Base-by-base conservation (phyloP, 139 green algal species). In the Tetradesmus lagerheimii region DNA sequence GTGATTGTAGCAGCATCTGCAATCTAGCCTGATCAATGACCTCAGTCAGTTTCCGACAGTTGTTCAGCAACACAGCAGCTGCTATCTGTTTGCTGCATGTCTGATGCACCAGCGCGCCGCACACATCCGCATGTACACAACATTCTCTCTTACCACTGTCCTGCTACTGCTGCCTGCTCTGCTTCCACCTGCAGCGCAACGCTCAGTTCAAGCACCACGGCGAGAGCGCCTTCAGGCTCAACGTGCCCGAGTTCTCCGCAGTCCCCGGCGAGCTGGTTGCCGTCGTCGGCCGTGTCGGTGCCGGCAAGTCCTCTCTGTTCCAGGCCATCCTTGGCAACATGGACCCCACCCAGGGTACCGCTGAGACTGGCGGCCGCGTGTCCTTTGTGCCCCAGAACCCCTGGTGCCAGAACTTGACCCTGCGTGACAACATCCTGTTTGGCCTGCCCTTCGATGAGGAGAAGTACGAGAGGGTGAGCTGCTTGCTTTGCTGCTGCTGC, bases 381-480 rank as follows among this genome's bases (percentile, higher is more conserved):
- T 88, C 90, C 18, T 95, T 93, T 67, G 92, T 93, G 76, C 91
- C 93, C 11, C 94, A 96, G 91, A 94, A 94, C 57, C 89, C 95
- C 34, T 97, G 95, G 95, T 95, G 96, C 78, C 93, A 96, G 90
- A 97, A 97, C 92, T 92, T 95, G 14, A 94, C 90, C 27, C 89
- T 97, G 43, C 93, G 92, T 57, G 92, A 96, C 67, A 96, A 96
- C 93, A 96, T 97, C 88, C 37, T 91, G 14, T 96, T 96, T 62
- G 95, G 95, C 67, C 57, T 89, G 62, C 81, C 84, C 2, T 94
- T 91, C 38, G 90, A 96, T 37, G 90, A 94, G 85, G 85, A 87
- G 38, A 91, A 85, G 66, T 95, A 95, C 79, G 84, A 35, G 23
- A 47, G 82, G 82, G 82, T 87, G 53, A 35, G 57, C 62, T 18